Conservation (phyloP, 768 basidiomycete species). For the Tephrocybe rancida region DNA sequence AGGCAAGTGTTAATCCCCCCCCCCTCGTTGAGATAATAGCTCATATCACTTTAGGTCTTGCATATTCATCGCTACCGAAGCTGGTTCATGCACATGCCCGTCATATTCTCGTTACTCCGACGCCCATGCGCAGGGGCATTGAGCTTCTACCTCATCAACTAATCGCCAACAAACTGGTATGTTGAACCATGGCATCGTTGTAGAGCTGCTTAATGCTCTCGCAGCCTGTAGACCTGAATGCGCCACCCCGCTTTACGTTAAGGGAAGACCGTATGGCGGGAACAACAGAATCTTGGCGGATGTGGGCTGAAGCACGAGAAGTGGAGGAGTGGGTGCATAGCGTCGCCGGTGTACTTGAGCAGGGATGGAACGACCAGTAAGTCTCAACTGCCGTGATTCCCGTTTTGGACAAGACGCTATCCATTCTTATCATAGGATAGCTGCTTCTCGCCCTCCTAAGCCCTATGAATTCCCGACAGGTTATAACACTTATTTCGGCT, state of each 20-base stretch:
- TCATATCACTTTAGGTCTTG: constrained; percentile 57
- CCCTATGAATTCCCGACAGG: constrained; percentile 97
- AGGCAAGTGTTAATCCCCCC: constrained; percentile 47
- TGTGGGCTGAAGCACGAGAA: constrained; percentile 79
- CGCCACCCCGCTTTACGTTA: constrained; percentile 65
- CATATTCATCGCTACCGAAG: constrained; percentile 72
- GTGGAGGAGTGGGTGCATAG: constrained; percentile 95
- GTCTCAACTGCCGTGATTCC: constrained; percentile 22
- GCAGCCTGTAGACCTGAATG: constrained; percentile 76
- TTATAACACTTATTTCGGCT: constrained; percentile 80
- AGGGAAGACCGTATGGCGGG: constrained; percentile 73
- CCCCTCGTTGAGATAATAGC: background rate
- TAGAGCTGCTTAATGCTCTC: constrained; percentile 4
- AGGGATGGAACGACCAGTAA: constrained; percentile 89
- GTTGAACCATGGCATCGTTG: constrained; percentile 11
- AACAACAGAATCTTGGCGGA: constrained; percentile 81
- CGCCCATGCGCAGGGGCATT: constrained; percentile 53
- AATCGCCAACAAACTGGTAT: constrained; percentile 77
- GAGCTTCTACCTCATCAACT: constrained; percentile 86
- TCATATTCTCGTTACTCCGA: constrained; percentile 59
- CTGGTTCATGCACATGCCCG: constrained; percentile 82
- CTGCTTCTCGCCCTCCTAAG: constrained; percentile 54
- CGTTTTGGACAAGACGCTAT: background rate
- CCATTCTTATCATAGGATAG: constrained; percentile 46
- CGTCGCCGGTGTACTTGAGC: constrained; percentile 82